Conservation (phyloP, 441 rosid genomes). For the Kokia cookei region DNA sequence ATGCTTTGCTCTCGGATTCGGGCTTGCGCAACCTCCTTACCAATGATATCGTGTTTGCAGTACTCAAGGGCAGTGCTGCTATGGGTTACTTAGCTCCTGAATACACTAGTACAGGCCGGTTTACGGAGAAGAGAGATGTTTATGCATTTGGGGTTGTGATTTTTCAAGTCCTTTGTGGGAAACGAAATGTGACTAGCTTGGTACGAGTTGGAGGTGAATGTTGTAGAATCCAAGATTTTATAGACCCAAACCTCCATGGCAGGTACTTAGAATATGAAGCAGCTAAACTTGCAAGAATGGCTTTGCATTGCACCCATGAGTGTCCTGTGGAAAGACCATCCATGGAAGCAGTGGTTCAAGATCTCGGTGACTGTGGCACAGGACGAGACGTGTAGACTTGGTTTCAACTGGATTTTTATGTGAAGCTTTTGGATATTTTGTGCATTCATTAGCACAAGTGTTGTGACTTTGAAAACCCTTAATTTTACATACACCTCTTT, state of each 20-base stretch:
- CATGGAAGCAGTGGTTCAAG: constrained; percentile 62
- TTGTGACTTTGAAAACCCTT: no score
- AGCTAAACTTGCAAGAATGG: constrained; percentile 67
- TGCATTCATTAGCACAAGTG: no score
- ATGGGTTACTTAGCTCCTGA: constrained; percentile 95
- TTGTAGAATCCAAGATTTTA: constrained; percentile 54
- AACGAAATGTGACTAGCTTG: constrained; percentile 42
- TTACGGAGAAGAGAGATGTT: constrained; percentile 83
- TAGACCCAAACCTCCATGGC: constrained; percentile 61
- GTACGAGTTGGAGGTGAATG: constrained; percentile 58
- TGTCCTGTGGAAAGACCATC: constrained; percentile 70
- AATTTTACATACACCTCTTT: no score
- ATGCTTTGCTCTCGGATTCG: constrained; percentile 58
- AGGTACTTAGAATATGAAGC: constrained; percentile 72
- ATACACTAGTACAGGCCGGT: constrained; percentile 64
- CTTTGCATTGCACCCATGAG: constrained; percentile 72
- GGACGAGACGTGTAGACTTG: no score
- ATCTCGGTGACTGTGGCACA: constrained; percentile 41
- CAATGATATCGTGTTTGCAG: constrained; percentile 67
- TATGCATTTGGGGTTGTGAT: constrained; percentile 78
- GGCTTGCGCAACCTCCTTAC: constrained; percentile 76
- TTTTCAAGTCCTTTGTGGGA: constrained; percentile 76
- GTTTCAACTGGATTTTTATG: no score
- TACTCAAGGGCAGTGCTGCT: constrained; percentile 77
- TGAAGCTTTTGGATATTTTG: not conserved